Evolutionary conservation across 1,284 basidiomycete genomes (phyloP).

Genomic region (Cerrena zonata): DNA sequence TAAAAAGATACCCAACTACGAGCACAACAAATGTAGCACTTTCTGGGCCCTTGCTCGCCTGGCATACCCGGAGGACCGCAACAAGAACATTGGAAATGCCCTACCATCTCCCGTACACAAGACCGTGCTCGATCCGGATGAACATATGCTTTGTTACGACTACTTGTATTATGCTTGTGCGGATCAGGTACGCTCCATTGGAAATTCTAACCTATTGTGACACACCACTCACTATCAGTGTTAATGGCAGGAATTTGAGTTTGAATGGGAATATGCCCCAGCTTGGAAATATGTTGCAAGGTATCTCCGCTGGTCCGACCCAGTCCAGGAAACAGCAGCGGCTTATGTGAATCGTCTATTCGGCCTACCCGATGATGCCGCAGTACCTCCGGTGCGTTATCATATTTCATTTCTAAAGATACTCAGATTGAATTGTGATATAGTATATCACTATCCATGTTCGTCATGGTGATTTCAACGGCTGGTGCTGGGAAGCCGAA

Average conservation of each 20-base stretch:
- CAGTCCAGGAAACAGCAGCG: constrained; percentile 34
- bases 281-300: constrained; percentile 45
- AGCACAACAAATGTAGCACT: constrained; percentile 37
- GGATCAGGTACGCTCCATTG: constrained; percentile 22
- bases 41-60: constrained; percentile 44
- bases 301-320: constrained; percentile 41
- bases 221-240: background rate
- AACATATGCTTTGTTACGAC: constrained; percentile 50
- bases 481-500: constrained; percentile 40
- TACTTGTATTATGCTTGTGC: constrained; percentile 47
- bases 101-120: constrained; percentile 33
- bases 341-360: constrained; percentile 39
- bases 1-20: constrained; percentile 33
- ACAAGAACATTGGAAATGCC: constrained; percentile 26
- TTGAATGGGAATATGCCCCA: constrained; percentile 41
- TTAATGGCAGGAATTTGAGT: constrained; percentile 34
- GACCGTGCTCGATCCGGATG: constrained; percentile 38
- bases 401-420: constrained; percentile 1
- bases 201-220: background rate
- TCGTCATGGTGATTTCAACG: constrained; percentile 57
- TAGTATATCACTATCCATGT: constrained; percentile 63
- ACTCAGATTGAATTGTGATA: constrained; percentile 16
- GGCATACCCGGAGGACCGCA: constrained; percentile 38
- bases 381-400: constrained; percentile 37
- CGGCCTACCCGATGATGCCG: constrained; percentile 26